These are phyloP conservation scores for Talaromyces sp. DNA, from an alignment of 2,329 filamentous ascomycete species.

Conservation along the genomic window DNA sequence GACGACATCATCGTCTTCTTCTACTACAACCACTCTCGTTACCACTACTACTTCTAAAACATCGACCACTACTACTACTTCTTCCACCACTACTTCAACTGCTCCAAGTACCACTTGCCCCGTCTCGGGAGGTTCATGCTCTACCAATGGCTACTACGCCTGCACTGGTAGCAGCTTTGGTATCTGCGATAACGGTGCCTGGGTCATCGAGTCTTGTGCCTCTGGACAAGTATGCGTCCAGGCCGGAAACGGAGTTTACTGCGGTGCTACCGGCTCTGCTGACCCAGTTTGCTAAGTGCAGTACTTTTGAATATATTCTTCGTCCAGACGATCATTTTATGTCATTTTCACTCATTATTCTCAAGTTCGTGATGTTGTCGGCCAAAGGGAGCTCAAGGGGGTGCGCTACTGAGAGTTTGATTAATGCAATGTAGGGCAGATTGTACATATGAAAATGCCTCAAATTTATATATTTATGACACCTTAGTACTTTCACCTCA, in stretches of 20 bases:
- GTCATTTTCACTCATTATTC: background rate
- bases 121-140: background rate
- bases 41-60: background rate
- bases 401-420: background rate
- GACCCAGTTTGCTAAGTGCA: background rate
- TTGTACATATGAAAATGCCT: background rate
- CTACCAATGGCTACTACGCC: slow-evolving; percentile 4
- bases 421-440: background rate
- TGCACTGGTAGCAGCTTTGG: slow-evolving; percentile 13
- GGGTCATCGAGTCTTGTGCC: slow-evolving; percentile 16
- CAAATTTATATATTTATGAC: too few species aligned
- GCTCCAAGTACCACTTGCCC: slow-evolving; percentile 5
- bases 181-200: slow-evolving; percentile 8
- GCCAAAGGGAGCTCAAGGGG: background rate
- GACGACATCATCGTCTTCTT: background rate
- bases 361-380: background rate
- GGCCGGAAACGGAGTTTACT: slow-evolving; percentile 9
- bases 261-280: background rate
- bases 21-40: background rate
- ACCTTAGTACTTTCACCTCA: background rate
- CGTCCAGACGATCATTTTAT: too few species aligned
- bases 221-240: slow-evolving; percentile 12
- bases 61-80: slow-evolving; percentile 6
- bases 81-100: background rate
- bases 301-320: background rate